A percentile compares a stretch with the other conserved stretches of the same genome.
Conservation (phyloP, 2,329 filamentous ascomycete genomes). For the Leptosphaerulina australis region DNA sequence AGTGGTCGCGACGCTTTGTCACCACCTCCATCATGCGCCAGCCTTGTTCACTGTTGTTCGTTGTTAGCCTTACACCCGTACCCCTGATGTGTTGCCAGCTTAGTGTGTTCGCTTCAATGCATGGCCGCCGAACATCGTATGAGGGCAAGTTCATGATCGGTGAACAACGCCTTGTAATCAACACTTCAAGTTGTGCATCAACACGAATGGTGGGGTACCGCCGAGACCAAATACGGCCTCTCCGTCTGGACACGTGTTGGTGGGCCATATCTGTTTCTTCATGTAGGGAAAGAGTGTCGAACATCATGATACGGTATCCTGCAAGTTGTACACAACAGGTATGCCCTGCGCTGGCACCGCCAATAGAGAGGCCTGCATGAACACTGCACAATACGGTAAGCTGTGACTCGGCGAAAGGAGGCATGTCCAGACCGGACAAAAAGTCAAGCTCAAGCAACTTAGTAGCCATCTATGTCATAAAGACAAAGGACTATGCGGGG, state of each 20-base stretch:
- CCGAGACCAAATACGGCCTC: constrained; percentile 5
- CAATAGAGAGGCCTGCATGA: background rate
- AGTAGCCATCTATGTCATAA: background rate
- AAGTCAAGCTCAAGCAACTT: background rate
- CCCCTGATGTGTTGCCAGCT: constrained; percentile 3
- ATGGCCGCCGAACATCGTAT: constrained; percentile 15
- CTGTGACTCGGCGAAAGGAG: background rate
- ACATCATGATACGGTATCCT: background rate
- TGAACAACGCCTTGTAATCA: constrained; percentile 9
- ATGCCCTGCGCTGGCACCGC: background rate
- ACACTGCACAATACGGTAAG: background rate
- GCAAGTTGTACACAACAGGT: constrained; percentile 1
- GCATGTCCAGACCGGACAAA: background rate
- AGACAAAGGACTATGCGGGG: background rate
- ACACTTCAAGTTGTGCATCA: background rate
- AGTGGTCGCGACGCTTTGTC: constrained; percentile 5
- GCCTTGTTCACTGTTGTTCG: constrained; percentile 12
- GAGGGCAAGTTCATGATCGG: constrained; percentile 19
- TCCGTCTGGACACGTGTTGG: constrained; percentile 9
- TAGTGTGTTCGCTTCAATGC: constrained; percentile 14
- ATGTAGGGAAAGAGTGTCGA: background rate
- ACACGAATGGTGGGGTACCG: constrained; percentile 4
- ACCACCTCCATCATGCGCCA: constrained; percentile 4
- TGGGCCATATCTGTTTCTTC: constrained; percentile 1
- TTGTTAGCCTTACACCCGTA: constrained; percentile 6